Base-by-base conservation (phyloP, 2,329 filamentous ascomycete species). In the Diaporthe humulicola region DNA sequence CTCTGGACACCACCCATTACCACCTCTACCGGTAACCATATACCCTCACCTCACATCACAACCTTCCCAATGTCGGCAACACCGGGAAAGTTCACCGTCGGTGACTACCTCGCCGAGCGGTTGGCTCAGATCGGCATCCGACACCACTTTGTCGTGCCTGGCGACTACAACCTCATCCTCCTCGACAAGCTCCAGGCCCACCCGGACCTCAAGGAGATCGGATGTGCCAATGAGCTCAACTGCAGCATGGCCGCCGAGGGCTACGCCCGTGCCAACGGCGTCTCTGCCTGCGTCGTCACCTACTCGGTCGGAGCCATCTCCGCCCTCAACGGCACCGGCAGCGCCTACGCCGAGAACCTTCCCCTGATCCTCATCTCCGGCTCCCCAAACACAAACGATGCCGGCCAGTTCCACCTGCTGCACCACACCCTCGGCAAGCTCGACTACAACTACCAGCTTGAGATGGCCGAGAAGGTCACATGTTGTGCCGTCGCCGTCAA, bases 381-480 rank as follows among this genome's bases (percentile, higher is more conserved):
- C 38, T 76, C 75, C 25, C 79, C 79, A 57, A 80, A 80, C 75
- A 80, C 79, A 73, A 80, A 80, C 74, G 79, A 80, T 42, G 73
- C 75, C 58, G 70, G 77, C 73, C 76, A 79, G 61, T 77, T 77
- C 73, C 79, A 80, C 75, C 64, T 79, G 28, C 77, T 81, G 56
- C 80, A 81, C 76, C 80, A 81, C 73, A 81, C 80, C 17, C 76
- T 81, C 19, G 80, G 80, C 64, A 76, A 73, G 48, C 60, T 74
- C 33, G 78, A 81, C 76, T 81, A 79, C 75, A 78, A 61, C 30
- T 82, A 82, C 75, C 80, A 81, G 77, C 66, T 78, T 36, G 80
- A 81, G 76, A 82, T 82, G 80, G 79, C 80, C 71, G 77, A 79
- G 73, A 81, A 81, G 77, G 78, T 82, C 76, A 81, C 80, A 22